Evolutionary conservation across 805 yeast genomes (phyloP).

Genomic region (Candida ficus): DNA sequence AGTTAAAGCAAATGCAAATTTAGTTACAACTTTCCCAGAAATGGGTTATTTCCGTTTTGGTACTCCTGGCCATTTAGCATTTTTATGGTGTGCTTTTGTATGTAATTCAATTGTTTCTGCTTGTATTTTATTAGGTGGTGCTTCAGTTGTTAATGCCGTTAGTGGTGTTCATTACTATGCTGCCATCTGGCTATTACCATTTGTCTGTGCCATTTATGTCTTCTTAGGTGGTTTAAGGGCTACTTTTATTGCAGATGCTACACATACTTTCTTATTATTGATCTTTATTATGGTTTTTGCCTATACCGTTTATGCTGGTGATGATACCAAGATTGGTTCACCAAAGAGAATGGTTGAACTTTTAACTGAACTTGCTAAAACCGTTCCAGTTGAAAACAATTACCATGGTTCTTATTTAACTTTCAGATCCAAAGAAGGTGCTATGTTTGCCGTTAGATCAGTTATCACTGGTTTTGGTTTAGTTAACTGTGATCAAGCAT

Average conservation of each 20-base stretch:
- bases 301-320: conserved; percentile 33
- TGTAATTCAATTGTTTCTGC: conserved; percentile 38
- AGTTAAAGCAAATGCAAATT: conserved; percentile 32
- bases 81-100: conserved; percentile 34
- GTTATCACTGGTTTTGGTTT: conserved; percentile 32
- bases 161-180: conserved; percentile 44
- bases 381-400: conserved; percentile 31
- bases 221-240: conserved; percentile 48
- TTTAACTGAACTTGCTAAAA: conserved; percentile 30
- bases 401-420: conserved; percentile 33
- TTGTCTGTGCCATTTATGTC: conserved; percentile 47
- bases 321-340: conserved; percentile 40
- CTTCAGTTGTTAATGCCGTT: conserved; percentile 34
- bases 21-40: conserved; percentile 38
- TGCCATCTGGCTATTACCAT: conserved; percentile 40
- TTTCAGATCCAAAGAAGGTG: conserved; percentile 30
- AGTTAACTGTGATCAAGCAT: conserved; percentile 34
- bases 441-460: conserved; percentile 27
- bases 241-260: conserved; percentile 48
- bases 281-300: conserved; percentile 31
- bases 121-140: conserved; percentile 40
- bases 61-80: conserved; percentile 33
- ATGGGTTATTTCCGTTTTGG: conserved; percentile 38
- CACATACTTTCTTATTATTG: conserved; percentile 43
- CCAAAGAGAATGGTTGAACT: conserved; percentile 42